A percentile compares a stretch with the other conserved stretches of the same genome.
phyloP scores from a whole-genome alignment of 1,284 basidiomycete species.

The Moesziomyces globuligerus region DNA sequence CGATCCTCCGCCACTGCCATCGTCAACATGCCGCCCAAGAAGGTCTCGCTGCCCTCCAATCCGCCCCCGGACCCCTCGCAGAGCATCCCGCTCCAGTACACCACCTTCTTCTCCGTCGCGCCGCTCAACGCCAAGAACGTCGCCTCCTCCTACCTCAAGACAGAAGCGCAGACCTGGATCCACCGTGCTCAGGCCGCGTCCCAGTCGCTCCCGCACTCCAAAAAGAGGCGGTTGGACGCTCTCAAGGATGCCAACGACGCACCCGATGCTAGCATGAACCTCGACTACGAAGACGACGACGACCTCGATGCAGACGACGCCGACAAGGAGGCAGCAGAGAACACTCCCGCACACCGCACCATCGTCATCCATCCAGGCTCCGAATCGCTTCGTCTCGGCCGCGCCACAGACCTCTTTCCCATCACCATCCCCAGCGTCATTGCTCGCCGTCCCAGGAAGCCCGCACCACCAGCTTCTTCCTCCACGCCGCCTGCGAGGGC shows the following conservation, averaged over 20 bases:
- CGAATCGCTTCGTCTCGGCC: conserved; percentile 83
- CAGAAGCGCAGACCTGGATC: conserved; percentile 64
- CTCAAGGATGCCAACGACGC: conserved; percentile 17
- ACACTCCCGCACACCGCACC: conserved; percentile 59
- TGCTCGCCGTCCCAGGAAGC: conserved; percentile 69
- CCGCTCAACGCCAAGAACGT: conserved; percentile 65
- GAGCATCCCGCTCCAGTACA: conserved; percentile 57
- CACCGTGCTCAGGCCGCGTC: conserved; percentile 38
- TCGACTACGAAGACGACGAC: conserved; percentile 29
- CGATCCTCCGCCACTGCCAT: neutral
- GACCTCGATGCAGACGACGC: conserved; percentile 39
- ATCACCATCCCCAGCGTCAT: conserved; percentile 79
- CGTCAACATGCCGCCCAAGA: conserved; percentile 47
- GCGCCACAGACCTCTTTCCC: conserved; percentile 86
- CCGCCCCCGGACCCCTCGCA: conserved; percentile 53
- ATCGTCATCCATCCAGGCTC: conserved; percentile 95
- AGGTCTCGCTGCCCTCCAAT: conserved; percentile 54
- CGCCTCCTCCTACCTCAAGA: conserved; percentile 63
- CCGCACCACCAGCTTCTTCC: neutral
- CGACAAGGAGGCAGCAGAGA: conserved; percentile 36
- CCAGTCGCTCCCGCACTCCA: conserved; percentile 17
- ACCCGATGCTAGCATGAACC: conserved; percentile 26
- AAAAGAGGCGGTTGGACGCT: conserved; percentile 35
- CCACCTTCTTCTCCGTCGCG: conserved; percentile 60
- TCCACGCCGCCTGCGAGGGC: too few species aligned